phyloP scores from a whole-genome alignment of 2,329 filamentous ascomycete genomes.

The Aspergillus eucalypticola region DNA sequence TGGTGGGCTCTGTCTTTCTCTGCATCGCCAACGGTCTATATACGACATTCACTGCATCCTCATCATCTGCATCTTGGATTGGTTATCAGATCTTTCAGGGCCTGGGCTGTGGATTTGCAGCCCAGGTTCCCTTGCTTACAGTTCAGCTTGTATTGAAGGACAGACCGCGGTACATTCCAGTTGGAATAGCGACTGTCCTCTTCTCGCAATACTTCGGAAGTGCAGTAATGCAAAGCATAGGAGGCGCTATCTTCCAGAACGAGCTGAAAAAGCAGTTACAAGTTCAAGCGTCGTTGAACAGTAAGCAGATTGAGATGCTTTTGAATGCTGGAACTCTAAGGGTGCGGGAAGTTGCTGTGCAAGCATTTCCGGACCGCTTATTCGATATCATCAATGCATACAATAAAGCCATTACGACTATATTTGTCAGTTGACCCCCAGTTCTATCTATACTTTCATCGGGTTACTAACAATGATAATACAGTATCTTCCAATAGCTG shows the following conservation, averaged over 20 bases:
- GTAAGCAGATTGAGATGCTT: conserved; percentile 8
- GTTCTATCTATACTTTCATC: too few species aligned
- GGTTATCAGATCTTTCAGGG: conserved; percentile 16
- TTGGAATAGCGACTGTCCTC: conserved; percentile 12
- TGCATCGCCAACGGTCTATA: too few species aligned
- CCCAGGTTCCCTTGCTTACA: conserved; percentile 13
- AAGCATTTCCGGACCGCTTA: conserved; percentile 8
- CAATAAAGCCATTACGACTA: conserved; percentile 10
- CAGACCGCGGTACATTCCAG: conserved; percentile 7
- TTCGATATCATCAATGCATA: conserved; percentile 3
- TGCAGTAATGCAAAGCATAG: conserved; percentile 15
- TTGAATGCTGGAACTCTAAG: conserved; percentile 5
- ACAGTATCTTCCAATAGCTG: conserved; percentile 12
- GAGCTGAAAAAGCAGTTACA: conserved; percentile 2
- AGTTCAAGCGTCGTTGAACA: conserved; percentile 5
- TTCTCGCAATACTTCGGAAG: conserved; percentile 18
- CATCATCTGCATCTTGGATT: conserved; percentile 7
- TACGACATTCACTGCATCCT: too few species aligned
- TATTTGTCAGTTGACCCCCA: conserved; percentile 11
- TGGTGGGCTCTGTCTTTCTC: too few species aligned
- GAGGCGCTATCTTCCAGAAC: conserved; percentile 13
- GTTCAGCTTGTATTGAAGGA: conserved; percentile 11
- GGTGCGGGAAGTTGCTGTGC: conserved; percentile 2
- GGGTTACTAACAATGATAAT: too few species aligned
- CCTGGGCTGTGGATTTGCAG: conserved; percentile 13